A percentile compares a stretch with the other conserved stretches of the same genome.
phyloP scores from a whole-genome alignment of 1,139 yeast genomes.

The Geotrichum siamense region DNA sequence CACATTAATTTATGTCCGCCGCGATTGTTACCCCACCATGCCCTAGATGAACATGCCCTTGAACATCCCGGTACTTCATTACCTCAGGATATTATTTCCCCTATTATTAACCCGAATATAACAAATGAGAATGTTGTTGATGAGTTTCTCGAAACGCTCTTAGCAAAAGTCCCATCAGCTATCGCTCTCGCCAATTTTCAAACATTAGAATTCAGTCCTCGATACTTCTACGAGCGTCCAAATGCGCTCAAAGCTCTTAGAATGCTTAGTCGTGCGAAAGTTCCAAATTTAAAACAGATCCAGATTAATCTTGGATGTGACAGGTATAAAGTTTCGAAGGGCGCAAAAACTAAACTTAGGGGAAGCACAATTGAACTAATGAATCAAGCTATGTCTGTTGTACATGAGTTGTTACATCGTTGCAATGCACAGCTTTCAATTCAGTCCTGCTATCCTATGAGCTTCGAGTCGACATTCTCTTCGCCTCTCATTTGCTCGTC shows the following conservation, averaged over 20 bases:
- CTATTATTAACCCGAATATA: constrained; percentile 15
- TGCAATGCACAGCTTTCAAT: constrained; percentile 17
- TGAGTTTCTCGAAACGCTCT: constrained; percentile 9
- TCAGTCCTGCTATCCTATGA: constrained; percentile 17
- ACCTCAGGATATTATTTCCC: constrained; percentile 17
- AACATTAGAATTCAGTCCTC: constrained; percentile 16
- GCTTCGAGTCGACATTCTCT: constrained; percentile 15
- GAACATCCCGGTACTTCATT: constrained; percentile 17
- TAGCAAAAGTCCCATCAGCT: constrained; percentile 15
- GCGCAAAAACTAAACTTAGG: constrained; percentile 11
- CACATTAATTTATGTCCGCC: constrained; percentile 15
- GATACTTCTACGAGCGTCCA: constrained; percentile 16
- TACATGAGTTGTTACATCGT: constrained; percentile 15
- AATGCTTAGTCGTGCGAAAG: constrained; percentile 15
- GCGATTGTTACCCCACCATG: constrained; percentile 16
- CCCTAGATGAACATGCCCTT: constrained; percentile 16
- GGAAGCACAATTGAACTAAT: constrained; percentile 9
- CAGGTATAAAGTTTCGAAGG: constrained; percentile 16
- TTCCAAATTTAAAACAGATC: constrained; percentile 15
- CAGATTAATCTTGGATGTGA: constrained; percentile 17
- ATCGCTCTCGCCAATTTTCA: constrained; percentile 13
- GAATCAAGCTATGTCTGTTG: constrained; percentile 16
- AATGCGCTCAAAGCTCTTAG: constrained; percentile 14
- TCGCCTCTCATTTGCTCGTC: constrained; percentile 14
- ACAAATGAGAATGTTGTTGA: constrained; percentile 10